Evolutionary conservation across 1,284 basidiomycete genomes (phyloP).

Genomic region (Porogramme epimiltina): DNA sequence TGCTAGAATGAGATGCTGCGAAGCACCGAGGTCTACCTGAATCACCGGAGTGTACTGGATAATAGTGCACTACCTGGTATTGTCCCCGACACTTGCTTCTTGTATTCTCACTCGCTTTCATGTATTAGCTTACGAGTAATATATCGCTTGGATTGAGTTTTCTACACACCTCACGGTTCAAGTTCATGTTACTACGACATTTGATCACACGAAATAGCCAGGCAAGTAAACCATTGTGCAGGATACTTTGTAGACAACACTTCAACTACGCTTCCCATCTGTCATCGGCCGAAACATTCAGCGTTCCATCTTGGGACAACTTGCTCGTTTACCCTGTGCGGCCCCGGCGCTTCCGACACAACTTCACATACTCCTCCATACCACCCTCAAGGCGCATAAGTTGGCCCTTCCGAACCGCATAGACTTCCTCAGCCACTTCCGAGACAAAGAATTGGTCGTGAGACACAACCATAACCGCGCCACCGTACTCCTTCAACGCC

Average conservation of each 20-base stretch:
- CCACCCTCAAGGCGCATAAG: slow-evolving; percentile 42
- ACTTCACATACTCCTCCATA: slow-evolving; percentile 30
- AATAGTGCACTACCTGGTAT: slow-evolving; percentile 21
- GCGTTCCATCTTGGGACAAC: no score
- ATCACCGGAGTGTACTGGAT: slow-evolving; percentile 21
- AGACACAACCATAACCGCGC: slow-evolving; percentile 16
- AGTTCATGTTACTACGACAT: no score
- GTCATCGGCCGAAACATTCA: no score
- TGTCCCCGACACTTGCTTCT: slow-evolving; percentile 8
- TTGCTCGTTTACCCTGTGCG: slow-evolving; percentile 12
- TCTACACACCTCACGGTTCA: no score
- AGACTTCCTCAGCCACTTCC: slow-evolving; percentile 41
- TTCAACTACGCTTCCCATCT: no score
- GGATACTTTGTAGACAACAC: no score
- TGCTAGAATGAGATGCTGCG: slow-evolving; percentile 13
- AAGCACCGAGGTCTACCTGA: slow-evolving; percentile 17
- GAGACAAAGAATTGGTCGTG: slow-evolving; percentile 24
- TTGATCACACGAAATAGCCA: no score
- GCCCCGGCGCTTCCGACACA: slow-evolving; percentile 13
- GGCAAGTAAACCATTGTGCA: no score
- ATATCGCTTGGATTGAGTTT: no score
- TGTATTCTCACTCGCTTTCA: no score
- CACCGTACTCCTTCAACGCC: slow-evolving; percentile 17
- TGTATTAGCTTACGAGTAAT: no score
- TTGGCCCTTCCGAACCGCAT: slow-evolving; percentile 42